Evolutionary conservation across 306 rosid genomes (phyloP), one percentile per base, ranked within the genome.

Genomic region (Clitoria ternatea): DNA sequence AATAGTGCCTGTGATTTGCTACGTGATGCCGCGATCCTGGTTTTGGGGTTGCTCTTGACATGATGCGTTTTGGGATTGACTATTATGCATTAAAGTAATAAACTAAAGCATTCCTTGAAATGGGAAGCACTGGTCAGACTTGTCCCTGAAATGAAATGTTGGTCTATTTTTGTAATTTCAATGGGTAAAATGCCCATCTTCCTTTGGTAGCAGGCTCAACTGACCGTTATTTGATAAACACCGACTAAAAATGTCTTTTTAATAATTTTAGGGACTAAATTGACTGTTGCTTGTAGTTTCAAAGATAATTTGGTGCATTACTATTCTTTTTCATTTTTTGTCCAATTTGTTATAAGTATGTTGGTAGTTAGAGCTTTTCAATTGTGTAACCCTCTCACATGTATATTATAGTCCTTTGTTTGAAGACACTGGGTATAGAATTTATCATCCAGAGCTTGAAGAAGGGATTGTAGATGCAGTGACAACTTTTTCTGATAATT

Each of bases 401-500:
- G 56, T 42, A 54, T 77, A 66, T 19, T 65, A 12, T 57, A 93
- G 97, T 82, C 69, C 94, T 53, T 68, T 76, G 36, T 39, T 23
- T 35, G 90, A 90, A 76, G 81, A 79, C 54, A 36, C 35, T 56
- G 77, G 73, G 78, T 20, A 45, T 82, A 61, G 66, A 79, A 60
- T 53, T 33, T 83, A 64, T 80, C 81, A 85, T 84, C 78, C 77
- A 66, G 88, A 84, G 43, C 82, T 90, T 74, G 76, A 66, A 22
- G 85, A 84, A 42, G 77, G 66, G 77, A 57, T 60, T 10, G 35
- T 44, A 29, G 82, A 72, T 40, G 90, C 86, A 59, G 77, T 90
- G 44, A 36, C 43, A 69, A 47, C 55, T 39, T 90, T 90, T 84
- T 79, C 86, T 60, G 84, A 89, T 45, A 94, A 90, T 83, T 69